Evolutionary conservation across 2,329 filamentous ascomycete genomes (phyloP).

Genomic region (Westerdykella aurantiaca): DNA sequence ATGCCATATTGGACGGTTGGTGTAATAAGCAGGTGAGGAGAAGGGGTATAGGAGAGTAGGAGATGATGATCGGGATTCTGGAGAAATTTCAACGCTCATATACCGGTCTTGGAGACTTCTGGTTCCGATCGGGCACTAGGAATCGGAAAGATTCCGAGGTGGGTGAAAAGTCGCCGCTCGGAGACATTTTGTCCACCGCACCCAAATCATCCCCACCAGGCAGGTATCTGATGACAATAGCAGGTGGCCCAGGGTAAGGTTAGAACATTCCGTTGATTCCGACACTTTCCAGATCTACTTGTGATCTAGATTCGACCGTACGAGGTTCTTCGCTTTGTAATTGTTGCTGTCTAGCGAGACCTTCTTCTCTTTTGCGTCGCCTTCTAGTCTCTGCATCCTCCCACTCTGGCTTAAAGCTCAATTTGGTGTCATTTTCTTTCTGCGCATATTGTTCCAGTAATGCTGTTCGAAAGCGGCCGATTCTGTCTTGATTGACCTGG

Average conservation of each 20-base stretch:
- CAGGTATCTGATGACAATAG: too few species aligned
- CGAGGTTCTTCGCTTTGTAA: too few species aligned
- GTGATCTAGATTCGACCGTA: too few species aligned
- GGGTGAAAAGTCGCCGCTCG: conserved; percentile 13
- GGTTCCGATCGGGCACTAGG: too few species aligned
- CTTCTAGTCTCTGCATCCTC: conserved; percentile 37
- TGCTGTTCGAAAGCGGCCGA: conserved; percentile 56
- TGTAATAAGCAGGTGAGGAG: not conserved
- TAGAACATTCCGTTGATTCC: too few species aligned
- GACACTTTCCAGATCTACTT: too few species aligned
- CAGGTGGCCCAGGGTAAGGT: too few species aligned
- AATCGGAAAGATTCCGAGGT: too few species aligned
- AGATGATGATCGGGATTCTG: not conserved
- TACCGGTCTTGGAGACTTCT: too few species aligned
- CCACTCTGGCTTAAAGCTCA: conserved; percentile 30
- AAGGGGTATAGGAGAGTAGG: not conserved
- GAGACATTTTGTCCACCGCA: conserved; percentile 9
- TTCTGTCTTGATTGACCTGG: conserved; percentile 61
- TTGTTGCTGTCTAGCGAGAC: conserved; percentile 46
- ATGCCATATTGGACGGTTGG: conserved; percentile 14
- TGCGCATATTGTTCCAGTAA: conserved; percentile 36
- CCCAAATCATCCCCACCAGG: too few species aligned
- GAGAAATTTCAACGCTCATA: too few species aligned
- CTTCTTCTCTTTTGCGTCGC: conserved; percentile 39
- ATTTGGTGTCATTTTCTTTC: not conserved